phyloP scores from a whole-genome alignment of 257 asterid genomes.

The Capsicum pubescens region DNA sequence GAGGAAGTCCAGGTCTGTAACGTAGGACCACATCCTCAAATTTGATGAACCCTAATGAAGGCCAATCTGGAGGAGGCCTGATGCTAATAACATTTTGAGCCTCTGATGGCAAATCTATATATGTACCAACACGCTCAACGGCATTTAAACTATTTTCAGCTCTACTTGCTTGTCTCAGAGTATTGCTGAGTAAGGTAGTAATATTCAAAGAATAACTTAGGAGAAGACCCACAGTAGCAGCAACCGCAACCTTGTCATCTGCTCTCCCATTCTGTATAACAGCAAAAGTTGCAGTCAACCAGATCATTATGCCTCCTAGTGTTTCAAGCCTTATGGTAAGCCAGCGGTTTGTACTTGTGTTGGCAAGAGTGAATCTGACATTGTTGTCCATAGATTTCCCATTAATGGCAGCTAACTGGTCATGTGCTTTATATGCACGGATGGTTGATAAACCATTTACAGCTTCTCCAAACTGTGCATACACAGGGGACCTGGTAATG shows the following conservation, averaged over 20 bases:
- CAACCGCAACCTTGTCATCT: conserved; percentile 72
- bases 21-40: conserved; percentile 66
- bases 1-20: conserved; percentile 73
- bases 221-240: conserved; percentile 81
- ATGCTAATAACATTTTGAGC: conserved; percentile 62
- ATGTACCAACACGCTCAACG: conserved; percentile 80
- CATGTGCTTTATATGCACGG: conserved; percentile 84
- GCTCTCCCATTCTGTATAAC: conserved; percentile 73
- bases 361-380: conserved; percentile 65
- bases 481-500: conserved; percentile 79
- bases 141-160: conserved; percentile 83
- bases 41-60: conserved; percentile 58
- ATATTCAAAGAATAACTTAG: conserved; percentile 82
- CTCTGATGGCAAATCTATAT: conserved; percentile 78
- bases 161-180: conserved; percentile 72
- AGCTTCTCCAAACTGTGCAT: conserved; percentile 89
- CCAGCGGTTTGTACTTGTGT: conserved; percentile 79
- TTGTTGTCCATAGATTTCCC: conserved; percentile 82
- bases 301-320: conserved; percentile 78
- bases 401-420: conserved; percentile 60
- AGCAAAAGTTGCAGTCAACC: conserved; percentile 79
- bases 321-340: conserved; percentile 75
- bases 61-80: conserved; percentile 73
- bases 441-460: conserved; percentile 71
- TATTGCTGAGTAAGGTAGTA: conserved; percentile 67